phyloP scores from a whole-genome alignment of 1,284 basidiomycete genomes.

The Ceratobasidium sp. region DNA sequence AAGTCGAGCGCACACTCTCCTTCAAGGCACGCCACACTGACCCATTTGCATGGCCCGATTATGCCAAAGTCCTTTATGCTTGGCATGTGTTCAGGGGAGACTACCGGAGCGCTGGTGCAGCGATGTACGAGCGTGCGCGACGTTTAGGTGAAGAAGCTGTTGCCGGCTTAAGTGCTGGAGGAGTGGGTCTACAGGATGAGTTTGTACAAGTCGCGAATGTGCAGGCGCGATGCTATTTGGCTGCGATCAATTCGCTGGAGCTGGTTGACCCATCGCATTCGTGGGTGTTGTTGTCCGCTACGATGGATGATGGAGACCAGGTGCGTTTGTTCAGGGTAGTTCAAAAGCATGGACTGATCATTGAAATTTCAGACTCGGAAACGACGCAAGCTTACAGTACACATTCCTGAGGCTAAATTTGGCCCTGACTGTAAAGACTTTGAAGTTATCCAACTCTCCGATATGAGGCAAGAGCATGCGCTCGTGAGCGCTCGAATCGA shows the following conservation, averaged over 20 bases:
- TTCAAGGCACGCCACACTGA: conserved; percentile 97
- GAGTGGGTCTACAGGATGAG: conserved; percentile 51
- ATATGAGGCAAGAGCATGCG: conserved; percentile 88
- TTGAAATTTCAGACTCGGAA: conserved; percentile 59
- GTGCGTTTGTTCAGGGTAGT: conserved; percentile 15
- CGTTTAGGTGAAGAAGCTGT: conserved; percentile 74
- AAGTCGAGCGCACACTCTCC: conserved; percentile 89
- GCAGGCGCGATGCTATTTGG: conserved; percentile 85
- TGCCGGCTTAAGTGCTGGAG: conserved; percentile 51
- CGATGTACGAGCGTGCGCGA: conserved; percentile 94
- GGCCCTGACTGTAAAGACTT: conserved; percentile 72
- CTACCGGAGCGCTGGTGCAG: conserved; percentile 87
- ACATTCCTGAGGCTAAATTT: conserved; percentile 83
- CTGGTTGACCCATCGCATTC: conserved; percentile 85
- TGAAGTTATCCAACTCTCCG: conserved; percentile 83
- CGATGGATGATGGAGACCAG: conserved; percentile 59
- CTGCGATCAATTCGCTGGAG: conserved; percentile 90
- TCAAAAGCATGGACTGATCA: neutral
- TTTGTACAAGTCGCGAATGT: conserved; percentile 75
- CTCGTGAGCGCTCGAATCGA: conserved; percentile 84
- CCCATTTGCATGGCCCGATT: conserved; percentile 86
- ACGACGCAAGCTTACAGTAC: conserved; percentile 76
- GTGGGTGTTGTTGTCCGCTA: conserved; percentile 80
- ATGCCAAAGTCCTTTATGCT: conserved; percentile 93
- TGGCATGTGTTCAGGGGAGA: conserved; percentile 91